phyloP scores from a whole-genome alignment of 192 early-diverging fungal genomes.

The Blastocladiella britannica region DNA sequence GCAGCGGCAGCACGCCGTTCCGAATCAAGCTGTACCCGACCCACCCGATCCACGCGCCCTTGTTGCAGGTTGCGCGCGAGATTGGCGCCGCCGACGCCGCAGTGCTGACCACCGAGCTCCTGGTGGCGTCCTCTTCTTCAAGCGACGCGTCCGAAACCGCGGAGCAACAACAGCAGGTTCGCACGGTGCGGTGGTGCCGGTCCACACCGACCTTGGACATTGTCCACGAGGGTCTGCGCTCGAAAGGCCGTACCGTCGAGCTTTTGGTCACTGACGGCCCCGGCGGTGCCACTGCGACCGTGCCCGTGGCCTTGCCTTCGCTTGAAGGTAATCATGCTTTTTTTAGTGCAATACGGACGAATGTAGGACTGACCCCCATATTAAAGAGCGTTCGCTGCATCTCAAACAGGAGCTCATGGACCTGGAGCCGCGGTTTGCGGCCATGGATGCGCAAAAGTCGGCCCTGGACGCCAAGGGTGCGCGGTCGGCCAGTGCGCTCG shows the following conservation, averaged over 20 bases:
- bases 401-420: not conserved
- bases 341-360: not conserved
- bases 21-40: not conserved
- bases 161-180: no score
- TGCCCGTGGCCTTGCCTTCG: not conserved
- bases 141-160: no score
- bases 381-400: not conserved
- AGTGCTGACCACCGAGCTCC: no score
- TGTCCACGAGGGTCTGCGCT: not conserved
- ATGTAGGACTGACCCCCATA: not conserved
- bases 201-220: not conserved
- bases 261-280: not conserved
- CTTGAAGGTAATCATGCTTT: not conserved
- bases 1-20: not conserved
- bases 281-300: not conserved
- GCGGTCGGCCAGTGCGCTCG: not conserved
- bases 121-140: not conserved
- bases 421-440: no score
- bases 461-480: not conserved
- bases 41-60: not conserved
- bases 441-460: no score
- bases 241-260: not conserved
- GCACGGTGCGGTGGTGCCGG: not conserved
- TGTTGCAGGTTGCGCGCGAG: not conserved
- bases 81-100: not conserved